These are phyloP conservation scores for Podospora anserina DNA, from an alignment of 495 filamentous ascomycete species.

Conservation along the genomic window DNA sequence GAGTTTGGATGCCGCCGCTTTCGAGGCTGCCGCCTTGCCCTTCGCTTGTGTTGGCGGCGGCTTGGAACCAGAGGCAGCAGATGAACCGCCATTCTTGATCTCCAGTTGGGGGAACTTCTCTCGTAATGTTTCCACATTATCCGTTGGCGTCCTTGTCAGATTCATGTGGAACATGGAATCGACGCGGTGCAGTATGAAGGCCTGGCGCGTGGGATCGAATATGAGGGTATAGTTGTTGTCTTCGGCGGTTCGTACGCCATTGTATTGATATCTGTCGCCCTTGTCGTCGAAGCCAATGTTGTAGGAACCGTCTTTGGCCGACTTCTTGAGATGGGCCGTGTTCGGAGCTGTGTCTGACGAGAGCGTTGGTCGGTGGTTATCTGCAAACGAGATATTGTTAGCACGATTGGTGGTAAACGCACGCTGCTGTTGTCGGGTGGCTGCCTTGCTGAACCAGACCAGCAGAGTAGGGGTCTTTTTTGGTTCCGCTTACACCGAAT, in stretches of 20 bases:
- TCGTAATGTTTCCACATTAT: conserved; percentile 39
- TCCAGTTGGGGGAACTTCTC: conserved; percentile 44
- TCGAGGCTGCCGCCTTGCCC: conserved; percentile 27
- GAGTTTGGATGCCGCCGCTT: conserved; percentile 27
- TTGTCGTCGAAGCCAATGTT: conserved; percentile 48
- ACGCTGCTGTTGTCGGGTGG: conserved; percentile 10
- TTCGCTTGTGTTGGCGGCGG: conserved; percentile 20
- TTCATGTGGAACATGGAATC: conserved; percentile 62
- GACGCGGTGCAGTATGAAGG: conserved; percentile 54
- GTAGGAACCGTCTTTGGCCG: conserved; percentile 41
- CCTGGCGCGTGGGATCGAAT: conserved; percentile 52
- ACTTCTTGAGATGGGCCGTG: conserved; percentile 48
- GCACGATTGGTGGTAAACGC: conserved; percentile 13
- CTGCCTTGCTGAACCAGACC: neutral
- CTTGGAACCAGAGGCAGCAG: neutral
- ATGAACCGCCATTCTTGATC: conserved; percentile 17
- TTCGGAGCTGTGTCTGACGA: conserved; percentile 42
- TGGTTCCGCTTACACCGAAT: conserved; percentile 45
- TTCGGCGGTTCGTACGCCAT: conserved; percentile 45
- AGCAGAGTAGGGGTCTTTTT: neutral
- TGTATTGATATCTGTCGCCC: conserved; percentile 49
- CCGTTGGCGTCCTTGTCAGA: conserved; percentile 44
- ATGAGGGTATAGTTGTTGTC: conserved; percentile 54
- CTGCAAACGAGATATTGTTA: conserved; percentile 28
- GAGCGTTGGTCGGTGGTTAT: conserved; percentile 53